Evolutionary conservation across 2,329 filamentous ascomycete species (phyloP).

Genomic region (Cladophialophora yegresii): DNA sequence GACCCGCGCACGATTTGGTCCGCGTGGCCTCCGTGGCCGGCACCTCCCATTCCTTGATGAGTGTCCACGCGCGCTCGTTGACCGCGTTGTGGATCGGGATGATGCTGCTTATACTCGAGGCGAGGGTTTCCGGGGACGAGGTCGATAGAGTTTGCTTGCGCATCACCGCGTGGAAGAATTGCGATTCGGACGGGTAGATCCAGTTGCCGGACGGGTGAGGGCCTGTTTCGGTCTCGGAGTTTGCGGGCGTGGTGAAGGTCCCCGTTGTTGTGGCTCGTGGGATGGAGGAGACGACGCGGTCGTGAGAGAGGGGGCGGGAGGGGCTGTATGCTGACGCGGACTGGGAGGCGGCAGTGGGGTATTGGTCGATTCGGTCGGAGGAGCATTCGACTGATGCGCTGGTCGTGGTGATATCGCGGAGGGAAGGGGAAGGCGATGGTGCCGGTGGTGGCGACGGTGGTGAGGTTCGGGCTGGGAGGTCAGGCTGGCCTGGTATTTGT

Average conservation of each 20-base stretch:
- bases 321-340: slow-evolving; percentile 34
- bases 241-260: slow-evolving; percentile 54
- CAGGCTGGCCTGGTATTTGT: neutral
- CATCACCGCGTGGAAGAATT: slow-evolving; percentile 97
- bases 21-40: slow-evolving; percentile 4
- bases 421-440: neutral
- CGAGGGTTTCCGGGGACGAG: slow-evolving; percentile 50
- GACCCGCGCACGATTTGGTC: slow-evolving; percentile 63
- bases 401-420: neutral
- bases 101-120: slow-evolving; percentile 64
- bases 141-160: slow-evolving; percentile 69
- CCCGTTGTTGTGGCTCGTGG: slow-evolving; percentile 56
- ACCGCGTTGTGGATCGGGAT: slow-evolving; percentile 98
- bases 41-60: slow-evolving; percentile 87
- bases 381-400: slow-evolving; percentile 32
- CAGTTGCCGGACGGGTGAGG: slow-evolving; percentile 77
- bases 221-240: slow-evolving; percentile 76
- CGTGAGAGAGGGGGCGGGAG: slow-evolving; percentile 58
- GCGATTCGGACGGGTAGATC: slow-evolving; percentile 94
- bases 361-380: slow-evolving; percentile 35
- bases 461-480: neutral
- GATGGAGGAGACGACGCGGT: slow-evolving; percentile 78
- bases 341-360: slow-evolving; percentile 6
- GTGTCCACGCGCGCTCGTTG: slow-evolving; percentile 91
- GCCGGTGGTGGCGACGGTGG: neutral